Evolutionary conservation across 73 alveolate species (phyloP), one percentile per base, ranked within the genome.

Genomic region (Stentor roeselii): DNA sequence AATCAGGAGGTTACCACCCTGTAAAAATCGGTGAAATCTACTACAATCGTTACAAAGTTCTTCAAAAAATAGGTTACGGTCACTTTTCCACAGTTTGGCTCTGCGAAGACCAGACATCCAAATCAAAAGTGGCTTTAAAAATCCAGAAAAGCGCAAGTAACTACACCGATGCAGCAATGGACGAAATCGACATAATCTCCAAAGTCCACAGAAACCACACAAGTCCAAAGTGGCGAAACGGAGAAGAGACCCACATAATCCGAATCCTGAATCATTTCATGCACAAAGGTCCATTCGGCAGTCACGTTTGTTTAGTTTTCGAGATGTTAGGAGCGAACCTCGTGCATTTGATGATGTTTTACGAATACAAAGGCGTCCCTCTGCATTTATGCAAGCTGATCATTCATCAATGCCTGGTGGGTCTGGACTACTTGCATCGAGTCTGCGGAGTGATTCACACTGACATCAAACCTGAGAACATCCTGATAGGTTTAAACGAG

Each of bases 11-110:
- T 39, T 98, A 98, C 84, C 99, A 98, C 84, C 99, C 99, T 1
- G 99, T 98, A 59, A 99, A 96, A 74, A 92, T 98, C 60, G 99
- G 99, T 3, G 99, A 98, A 91, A 92, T 93, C 30, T 86, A 94
- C 82, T 60, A 90, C 30, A 98, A 95, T 78, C 91, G 99, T 60
- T 98, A 98, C 89, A 93, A 95, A 15, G 90, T 95, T 50, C 86
- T 96, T 75, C 94, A 98, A 84, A 97, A 97, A 74, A 76, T 97
- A 50, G 99, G 99, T 2, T 97, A 99, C 98, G 99, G 99, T n/a
- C 99, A 96, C 91, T 96, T 96, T 88, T 96, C 99, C 42, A 98
- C 99, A 3, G 99, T 98, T n/a, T 98, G 99, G 99, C 97, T 98
- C 34, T 97, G 99, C 36, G 94, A 93, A 80, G 99, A 98, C 84